Evolutionary conservation across 108 stramenopile species (phyloP), one percentile per base, ranked within the genome.

Genomic region (Fragilaria radians): DNA sequence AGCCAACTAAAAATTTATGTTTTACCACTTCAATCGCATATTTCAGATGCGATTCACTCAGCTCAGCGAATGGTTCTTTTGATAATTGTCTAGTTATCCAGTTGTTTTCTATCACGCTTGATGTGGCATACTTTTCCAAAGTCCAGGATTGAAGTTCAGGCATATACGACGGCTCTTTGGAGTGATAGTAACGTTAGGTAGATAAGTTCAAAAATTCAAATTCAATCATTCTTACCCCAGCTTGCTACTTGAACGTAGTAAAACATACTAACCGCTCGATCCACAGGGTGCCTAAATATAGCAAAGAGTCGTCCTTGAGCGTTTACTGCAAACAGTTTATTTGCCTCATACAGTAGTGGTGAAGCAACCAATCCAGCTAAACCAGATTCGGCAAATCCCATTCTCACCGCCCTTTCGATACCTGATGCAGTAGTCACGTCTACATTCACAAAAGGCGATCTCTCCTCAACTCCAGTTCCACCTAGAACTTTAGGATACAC

Each of bases 71-170:
- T 19, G 73, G 57, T 45, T 70, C 62, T 49, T 67, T 67, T 23
- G 75, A 63, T 32, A 80, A 56, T 46, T 80, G 76, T 22, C 78
- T 52, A n/a, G 78, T 79, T 76, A 80, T 77, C 79, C 79, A 80
- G 49, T 80, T 80, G 54, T 80, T 80, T 67, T 77, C 76, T 33
- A 77, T 60, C 18, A 67, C 61, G 50, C 66, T 69, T 26, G 55
- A 62, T 52, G 54, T 47, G 7, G 75, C 79, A 49, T 80, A 80
- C 52, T 77, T 71, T 32, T 77, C 79, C 4, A 80, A 25, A 11
- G 68, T 71, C 79, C 75, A 77, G n/a, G 64, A 59, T 59, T 76
- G 64, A 24, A 80, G 32, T 29, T 80, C 79, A 0, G 79, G 79
- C 52, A 62, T 72, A 46, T 77, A 80, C 42, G 68, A 68, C 0